Conservation (phyloP, 2,329 filamentous ascomycete genomes). For the Phialocephala sp. region DNA sequence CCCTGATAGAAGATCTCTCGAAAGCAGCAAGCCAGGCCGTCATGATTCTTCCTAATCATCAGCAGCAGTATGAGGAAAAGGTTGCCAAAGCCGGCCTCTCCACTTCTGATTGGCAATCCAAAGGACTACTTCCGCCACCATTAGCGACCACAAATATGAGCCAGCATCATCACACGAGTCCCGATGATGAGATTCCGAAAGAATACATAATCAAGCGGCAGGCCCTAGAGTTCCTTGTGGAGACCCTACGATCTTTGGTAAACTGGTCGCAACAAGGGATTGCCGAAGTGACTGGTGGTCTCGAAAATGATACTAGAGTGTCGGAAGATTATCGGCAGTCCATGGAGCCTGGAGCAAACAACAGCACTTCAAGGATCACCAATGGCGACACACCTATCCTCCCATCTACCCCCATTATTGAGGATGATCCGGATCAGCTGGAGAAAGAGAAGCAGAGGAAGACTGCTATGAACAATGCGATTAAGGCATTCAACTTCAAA, state of each 20-base stretch:
- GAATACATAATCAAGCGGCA: constrained; percentile 93
- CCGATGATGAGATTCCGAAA: constrained; percentile 76
- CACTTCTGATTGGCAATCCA: constrained; percentile 81
- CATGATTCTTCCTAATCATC: constrained; percentile 74
- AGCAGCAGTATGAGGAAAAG: constrained; percentile 86
- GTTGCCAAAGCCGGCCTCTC: constrained; percentile 58
- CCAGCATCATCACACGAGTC: constrained; percentile 55
- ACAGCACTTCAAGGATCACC: constrained; percentile 66
- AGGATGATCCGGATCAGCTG: constrained; percentile 93
- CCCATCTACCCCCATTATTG: constrained; percentile 71
- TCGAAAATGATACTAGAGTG: constrained; percentile 57
- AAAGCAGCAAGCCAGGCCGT: constrained; percentile 83
- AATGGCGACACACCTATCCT: constrained; percentile 57
- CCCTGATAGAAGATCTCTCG: constrained; percentile 90
- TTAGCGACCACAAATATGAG: constrained; percentile 61
- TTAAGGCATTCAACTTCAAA: constrained; percentile 96
- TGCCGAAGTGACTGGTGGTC: constrained; percentile 64
- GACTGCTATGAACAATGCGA: constrained; percentile 86
- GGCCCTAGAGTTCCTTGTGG: constrained; percentile 85
- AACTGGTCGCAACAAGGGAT: constrained; percentile 79
- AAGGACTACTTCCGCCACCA: constrained; percentile 83
- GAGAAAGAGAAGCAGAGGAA: constrained; percentile 95
- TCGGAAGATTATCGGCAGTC: constrained; percentile 71
- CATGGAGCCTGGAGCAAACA: constrained; percentile 71
- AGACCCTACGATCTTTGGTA: constrained; percentile 86